Percentiles rank a stretch among this genome's conserved stretches.
Conservation (phyloP, 805 yeast species). For the Blastobotrys terrestris region DNA sequence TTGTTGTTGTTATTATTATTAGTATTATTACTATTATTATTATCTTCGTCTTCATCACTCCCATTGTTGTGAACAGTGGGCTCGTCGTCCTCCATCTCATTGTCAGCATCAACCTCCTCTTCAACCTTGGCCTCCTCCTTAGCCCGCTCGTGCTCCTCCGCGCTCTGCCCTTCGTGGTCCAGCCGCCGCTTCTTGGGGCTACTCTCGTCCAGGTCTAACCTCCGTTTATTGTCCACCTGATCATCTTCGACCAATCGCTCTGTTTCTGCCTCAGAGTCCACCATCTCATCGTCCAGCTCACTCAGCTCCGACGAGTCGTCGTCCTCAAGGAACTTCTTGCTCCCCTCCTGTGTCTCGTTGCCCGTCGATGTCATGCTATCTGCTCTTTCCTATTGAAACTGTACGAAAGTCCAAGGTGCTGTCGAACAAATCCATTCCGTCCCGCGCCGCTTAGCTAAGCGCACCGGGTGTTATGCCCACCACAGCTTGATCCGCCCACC, state of each 20-base stretch:
- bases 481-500: not conserved
- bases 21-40: not conserved
- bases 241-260: constrained; percentile 66
- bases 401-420: not conserved
- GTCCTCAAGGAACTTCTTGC: not conserved
- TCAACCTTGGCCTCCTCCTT: constrained; percentile 16
- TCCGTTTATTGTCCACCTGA: constrained; percentile 10
- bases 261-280: constrained; percentile 81
- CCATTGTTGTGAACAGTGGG: too few relatives aligned
- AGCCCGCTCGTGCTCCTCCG: constrained; percentile 20
- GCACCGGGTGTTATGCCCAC: not conserved
- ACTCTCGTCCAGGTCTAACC: not conserved
- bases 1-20: not conserved
- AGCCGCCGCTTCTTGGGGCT: not conserved
- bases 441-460: not conserved
- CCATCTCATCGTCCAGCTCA: constrained; percentile 15
- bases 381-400: too few relatives aligned
- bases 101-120: constrained; percentile 21
- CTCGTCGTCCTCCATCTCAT: constrained; percentile 22
- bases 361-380: not conserved
- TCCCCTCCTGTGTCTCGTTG: not conserved
- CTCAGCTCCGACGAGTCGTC: constrained; percentile 37
- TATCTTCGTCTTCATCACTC: constrained; percentile 22
- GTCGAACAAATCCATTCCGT: not conserved
- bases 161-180: constrained; percentile 20